Percentiles rank a stretch among this genome's conserved stretches.
Conservation (phyloP, 208 protist genomes). For the Jaenimonas drosophilae region DNA sequence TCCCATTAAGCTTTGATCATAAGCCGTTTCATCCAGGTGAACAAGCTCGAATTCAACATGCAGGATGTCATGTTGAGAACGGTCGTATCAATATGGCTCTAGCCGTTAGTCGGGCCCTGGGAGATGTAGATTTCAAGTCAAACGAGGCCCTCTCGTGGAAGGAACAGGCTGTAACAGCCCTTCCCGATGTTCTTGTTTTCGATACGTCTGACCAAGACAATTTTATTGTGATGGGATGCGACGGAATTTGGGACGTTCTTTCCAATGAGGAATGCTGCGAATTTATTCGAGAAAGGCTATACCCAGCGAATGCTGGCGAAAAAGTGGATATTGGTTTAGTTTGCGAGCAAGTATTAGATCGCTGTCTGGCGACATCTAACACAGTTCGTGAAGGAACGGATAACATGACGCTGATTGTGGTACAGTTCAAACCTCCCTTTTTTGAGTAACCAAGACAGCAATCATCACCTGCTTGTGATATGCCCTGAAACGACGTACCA, state of each 20-base stretch:
- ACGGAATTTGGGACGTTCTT: slow-evolving; percentile 93
- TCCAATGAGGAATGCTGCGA: slow-evolving; percentile 68
- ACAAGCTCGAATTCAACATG: slow-evolving; percentile 67
- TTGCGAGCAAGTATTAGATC: slow-evolving; percentile 69
- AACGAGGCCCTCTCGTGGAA: slow-evolving; percentile 40
- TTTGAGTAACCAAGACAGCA: slow-evolving; percentile 9
- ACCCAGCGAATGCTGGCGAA: background rate
- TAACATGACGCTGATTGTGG: slow-evolving; percentile 87
- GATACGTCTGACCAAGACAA: slow-evolving; percentile 34
- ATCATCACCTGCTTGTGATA: no score
- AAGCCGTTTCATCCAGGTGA: slow-evolving; percentile 70
- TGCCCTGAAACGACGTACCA: slow-evolving; percentile 5
- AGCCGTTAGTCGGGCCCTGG: slow-evolving; percentile 89
- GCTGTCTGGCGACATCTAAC: slow-evolving; percentile 49
- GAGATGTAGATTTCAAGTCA: slow-evolving; percentile 90
- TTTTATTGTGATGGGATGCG: slow-evolving; percentile 89
- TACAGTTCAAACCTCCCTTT: slow-evolving; percentile 78
- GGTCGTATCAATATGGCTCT: slow-evolving; percentile 89
- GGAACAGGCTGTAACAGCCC: slow-evolving; percentile 70
- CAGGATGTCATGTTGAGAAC: slow-evolving; percentile 76
- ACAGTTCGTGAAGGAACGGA: slow-evolving; percentile 53
- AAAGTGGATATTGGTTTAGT: slow-evolving; percentile 58
- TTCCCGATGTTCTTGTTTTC: slow-evolving; percentile 51
- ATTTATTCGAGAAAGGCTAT: slow-evolving; percentile 25
- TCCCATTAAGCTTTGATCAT: slow-evolving; percentile 85